These are phyloP conservation scores for Phytophthora hibernalis DNA, from an alignment of 352 stramenopile species.

Conservation along the genomic window DNA sequence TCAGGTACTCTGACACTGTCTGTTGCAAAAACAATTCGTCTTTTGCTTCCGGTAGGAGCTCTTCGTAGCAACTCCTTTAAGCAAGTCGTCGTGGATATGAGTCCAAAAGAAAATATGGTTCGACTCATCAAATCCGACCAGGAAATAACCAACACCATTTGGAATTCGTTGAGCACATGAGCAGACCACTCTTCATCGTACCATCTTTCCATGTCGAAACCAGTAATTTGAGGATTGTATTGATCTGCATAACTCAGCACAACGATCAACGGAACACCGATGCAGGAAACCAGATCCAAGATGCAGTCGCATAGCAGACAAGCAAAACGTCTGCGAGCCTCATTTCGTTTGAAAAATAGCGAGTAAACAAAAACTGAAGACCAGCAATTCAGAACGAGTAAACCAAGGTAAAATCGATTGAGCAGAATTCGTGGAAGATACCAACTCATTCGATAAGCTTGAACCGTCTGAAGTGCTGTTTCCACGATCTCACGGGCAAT, in stretches of 20 bases:
- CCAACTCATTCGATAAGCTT: conserved; percentile 28
- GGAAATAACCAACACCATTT: conserved; percentile 26
- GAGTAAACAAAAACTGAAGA: conserved; percentile 7
- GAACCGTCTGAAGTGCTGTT: conserved; percentile 14
- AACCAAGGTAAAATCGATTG: conserved; percentile 25
- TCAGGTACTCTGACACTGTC: conserved; percentile 11
- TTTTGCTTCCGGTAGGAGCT: not conserved
- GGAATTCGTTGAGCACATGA: conserved; percentile 24
- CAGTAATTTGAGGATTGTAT: conserved; percentile 6
- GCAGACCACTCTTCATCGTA: conserved; percentile 29
- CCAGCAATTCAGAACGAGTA: conserved; percentile 32
- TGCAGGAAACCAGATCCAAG: conserved; percentile 24
- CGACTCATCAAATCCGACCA: conserved; percentile 21
- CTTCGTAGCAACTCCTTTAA: conserved; percentile 21
- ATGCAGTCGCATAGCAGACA: conserved; percentile 11
- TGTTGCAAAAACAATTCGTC: not conserved
- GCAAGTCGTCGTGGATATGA: conserved; percentile 19
- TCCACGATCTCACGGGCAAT: conserved; percentile 4
- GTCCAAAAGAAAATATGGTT: conserved; percentile 17
- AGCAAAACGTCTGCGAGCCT: conserved; percentile 8
- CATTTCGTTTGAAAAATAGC: conserved; percentile 3
- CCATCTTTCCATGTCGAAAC: conserved; percentile 14
- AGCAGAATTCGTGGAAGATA: conserved; percentile 25
- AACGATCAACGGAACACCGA: conserved; percentile 12
- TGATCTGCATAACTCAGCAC: conserved; percentile 7